Conservation (phyloP, 2,329 filamentous ascomycete genomes). For the Penicillium sp. region DNA sequence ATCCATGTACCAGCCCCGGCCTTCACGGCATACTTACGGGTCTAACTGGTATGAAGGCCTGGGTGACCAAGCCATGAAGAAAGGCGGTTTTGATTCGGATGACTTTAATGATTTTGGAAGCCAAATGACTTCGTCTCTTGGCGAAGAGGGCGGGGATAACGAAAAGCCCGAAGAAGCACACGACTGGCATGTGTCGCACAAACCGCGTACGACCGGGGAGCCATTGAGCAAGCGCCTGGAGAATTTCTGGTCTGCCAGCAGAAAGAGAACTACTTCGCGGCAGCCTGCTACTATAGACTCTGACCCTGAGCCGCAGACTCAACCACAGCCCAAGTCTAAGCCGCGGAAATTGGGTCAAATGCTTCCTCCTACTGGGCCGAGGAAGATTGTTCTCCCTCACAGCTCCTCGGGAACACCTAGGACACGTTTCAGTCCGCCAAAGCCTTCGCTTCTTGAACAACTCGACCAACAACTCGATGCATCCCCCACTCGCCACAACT, state of each 20-base stretch:
- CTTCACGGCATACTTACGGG: constrained; percentile 26
- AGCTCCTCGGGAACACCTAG: constrained; percentile 37
- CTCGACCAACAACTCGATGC: constrained; percentile 38
- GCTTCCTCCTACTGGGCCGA: constrained; percentile 24
- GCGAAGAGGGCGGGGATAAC: constrained; percentile 30
- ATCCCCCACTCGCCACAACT: constrained; percentile 35
- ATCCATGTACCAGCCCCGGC: constrained; percentile 25
- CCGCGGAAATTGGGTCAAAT: constrained; percentile 26
- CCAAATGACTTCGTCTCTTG: constrained; percentile 30
- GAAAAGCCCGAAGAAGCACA: constrained; percentile 29
- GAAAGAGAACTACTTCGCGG: constrained; percentile 15
- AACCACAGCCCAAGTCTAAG: constrained; percentile 2
- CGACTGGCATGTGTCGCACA: constrained; percentile 30
- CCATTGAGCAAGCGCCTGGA: constrained; percentile 39
- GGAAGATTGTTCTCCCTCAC: constrained; percentile 35
- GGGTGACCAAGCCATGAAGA: constrained; percentile 36
- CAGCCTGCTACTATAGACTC: background rate
- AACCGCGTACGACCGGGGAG: constrained; percentile 29
- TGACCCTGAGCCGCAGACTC: constrained; percentile 2
- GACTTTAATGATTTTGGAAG: constrained; percentile 32
- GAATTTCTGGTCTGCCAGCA: constrained; percentile 40
- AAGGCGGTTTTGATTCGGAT: constrained; percentile 38
- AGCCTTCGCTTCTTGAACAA: constrained; percentile 40
- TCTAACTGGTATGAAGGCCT: constrained; percentile 35
- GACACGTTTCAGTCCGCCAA: constrained; percentile 41